A percentile compares a stretch with the other conserved stretches of the same genome.
phyloP scores from a whole-genome alignment of 352 stramenopile species.

The Pythium brassicae region DNA sequence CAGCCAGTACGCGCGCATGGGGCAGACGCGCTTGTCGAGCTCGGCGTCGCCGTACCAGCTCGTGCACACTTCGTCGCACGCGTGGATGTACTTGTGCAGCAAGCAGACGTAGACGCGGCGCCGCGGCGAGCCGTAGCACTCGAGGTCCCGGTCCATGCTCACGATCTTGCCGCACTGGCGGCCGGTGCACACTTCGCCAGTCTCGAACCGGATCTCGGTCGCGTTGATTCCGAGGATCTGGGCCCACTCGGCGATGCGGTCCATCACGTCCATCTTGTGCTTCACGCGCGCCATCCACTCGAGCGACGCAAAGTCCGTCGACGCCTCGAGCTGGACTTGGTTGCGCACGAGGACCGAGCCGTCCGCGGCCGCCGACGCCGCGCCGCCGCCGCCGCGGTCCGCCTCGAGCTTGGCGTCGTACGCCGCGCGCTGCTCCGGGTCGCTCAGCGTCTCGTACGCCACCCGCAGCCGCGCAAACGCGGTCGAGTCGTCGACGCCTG shows the following conservation, averaged over 20 bases:
- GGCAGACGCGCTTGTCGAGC: slow-evolving; percentile 61
- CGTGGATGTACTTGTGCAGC: slow-evolving; percentile 79
- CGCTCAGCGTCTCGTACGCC: slow-evolving; percentile 73
- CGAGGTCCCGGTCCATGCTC: slow-evolving; percentile 74
- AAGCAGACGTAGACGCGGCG: slow-evolving; percentile 76
- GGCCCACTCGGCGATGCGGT: slow-evolving; percentile 67
- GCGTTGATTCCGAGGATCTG: slow-evolving; percentile 53
- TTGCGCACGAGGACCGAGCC: slow-evolving; percentile 38
- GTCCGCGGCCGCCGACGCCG: slow-evolving; percentile 4
- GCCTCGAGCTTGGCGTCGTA: slow-evolving; percentile 51
- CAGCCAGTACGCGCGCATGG: slow-evolving; percentile 70
- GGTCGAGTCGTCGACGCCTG: slow-evolving; percentile 19
- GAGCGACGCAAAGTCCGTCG: slow-evolving; percentile 69
- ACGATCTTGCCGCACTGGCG: slow-evolving; percentile 75
- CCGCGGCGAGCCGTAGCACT: slow-evolving; percentile 60
- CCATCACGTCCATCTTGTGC: slow-evolving; percentile 87
- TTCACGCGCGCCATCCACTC: slow-evolving; percentile 83
- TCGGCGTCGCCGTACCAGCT: slow-evolving; percentile 54
- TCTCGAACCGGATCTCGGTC: slow-evolving; percentile 74
- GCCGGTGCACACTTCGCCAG: slow-evolving; percentile 51
- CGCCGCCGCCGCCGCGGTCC: slow-evolving; percentile 9
- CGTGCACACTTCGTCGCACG: slow-evolving; percentile 69
- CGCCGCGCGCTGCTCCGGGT: slow-evolving; percentile 38
- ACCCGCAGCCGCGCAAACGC: slow-evolving; percentile 64
- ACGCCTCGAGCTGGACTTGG: slow-evolving; percentile 62